phyloP scores from a whole-genome alignment of 1,139 yeast species.

The Kodamaea fungicola region DNA sequence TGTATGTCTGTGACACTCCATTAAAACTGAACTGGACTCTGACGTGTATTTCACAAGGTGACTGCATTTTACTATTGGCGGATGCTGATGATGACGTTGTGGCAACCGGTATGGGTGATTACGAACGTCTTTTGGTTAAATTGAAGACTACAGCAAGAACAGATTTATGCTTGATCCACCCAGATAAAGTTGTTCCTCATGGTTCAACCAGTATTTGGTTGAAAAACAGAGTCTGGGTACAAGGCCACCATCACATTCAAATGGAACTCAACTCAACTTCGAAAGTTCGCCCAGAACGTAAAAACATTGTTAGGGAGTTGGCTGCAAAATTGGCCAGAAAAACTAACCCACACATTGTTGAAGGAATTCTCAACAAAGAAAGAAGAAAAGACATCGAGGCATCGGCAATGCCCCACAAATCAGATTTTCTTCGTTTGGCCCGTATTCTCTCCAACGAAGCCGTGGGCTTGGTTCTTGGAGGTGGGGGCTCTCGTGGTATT shows the following conservation, averaged over 20 bases:
- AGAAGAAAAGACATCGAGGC: conserved; percentile 22
- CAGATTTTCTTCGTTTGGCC: conserved; percentile 86
- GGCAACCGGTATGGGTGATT: conserved; percentile 77
- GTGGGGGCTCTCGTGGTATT: conserved; percentile 96
- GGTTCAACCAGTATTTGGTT: conserved; percentile 88
- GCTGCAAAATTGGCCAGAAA: conserved; percentile 35
- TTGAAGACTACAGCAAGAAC: conserved; percentile 85
- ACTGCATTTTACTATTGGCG: conserved; percentile 72
- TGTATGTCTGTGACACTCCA: conserved; percentile 85
- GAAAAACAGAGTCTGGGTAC: conserved; percentile 83
- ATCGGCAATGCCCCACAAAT: conserved; percentile 63
- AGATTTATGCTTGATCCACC: conserved; percentile 80
- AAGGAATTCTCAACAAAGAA: conserved; percentile 13
- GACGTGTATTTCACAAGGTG: conserved; percentile 93
- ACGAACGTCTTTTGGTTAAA: conserved; percentile 71
- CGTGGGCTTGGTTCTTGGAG: conserved; percentile 90
- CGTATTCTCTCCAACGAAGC: conserved; percentile 89
- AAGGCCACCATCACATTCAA: conserved; percentile 88
- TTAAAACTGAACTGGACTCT: conserved; percentile 86
- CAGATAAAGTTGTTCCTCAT: conserved; percentile 75
- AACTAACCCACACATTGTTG: conserved; percentile 34
- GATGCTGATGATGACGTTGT: conserved; percentile 62
- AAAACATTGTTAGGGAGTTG: conserved; percentile 31
- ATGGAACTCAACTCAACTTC: conserved; percentile 34
- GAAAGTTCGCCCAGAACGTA: conserved; percentile 13